Conservation (phyloP, 441 rosid genomes). For the Bocquillonia castaneifolia region DNA sequence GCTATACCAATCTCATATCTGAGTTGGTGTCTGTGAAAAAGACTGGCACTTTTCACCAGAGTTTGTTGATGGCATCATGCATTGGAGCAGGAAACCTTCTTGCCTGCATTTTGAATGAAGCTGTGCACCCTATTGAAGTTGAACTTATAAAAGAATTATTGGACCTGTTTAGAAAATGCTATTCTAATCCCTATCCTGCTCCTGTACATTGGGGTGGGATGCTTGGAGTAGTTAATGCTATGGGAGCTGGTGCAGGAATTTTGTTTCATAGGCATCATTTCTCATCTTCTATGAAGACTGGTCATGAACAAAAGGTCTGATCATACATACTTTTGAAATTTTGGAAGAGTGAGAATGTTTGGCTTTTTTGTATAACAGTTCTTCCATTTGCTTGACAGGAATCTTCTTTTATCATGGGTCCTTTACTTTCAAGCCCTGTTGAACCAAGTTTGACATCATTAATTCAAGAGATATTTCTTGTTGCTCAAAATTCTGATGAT, state of each 20-base stretch:
- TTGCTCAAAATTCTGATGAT: slow-evolving; percentile 73
- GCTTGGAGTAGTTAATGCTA: slow-evolving; percentile 79
- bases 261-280: slow-evolving; percentile 43
- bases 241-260: slow-evolving; percentile 83
- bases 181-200: slow-evolving; percentile 56
- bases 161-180: slow-evolving; percentile 68
- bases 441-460: slow-evolving; percentile 51
- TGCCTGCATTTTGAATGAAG: slow-evolving; percentile 67
- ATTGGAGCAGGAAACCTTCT: slow-evolving; percentile 77
- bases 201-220: slow-evolving; percentile 73
- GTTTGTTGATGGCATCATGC: slow-evolving; percentile 75
- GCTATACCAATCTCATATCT: slow-evolving; percentile 60
- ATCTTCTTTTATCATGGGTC: slow-evolving; percentile 47
- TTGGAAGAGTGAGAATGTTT: slow-evolving; percentile 5
- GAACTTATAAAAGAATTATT: slow-evolving; percentile 47
- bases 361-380: slow-evolving; percentile 18
- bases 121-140: slow-evolving; percentile 57
- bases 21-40: slow-evolving; percentile 59
- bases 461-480: slow-evolving; percentile 81
- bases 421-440: slow-evolving; percentile 53
- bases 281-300: slow-evolving; percentile 32
- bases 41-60: slow-evolving; percentile 57
- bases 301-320: slow-evolving; percentile 46
- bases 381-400: slow-evolving; percentile 48
- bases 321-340: slow-evolving; percentile 8